Base-by-base conservation (phyloP, 2,329 filamentous ascomycete species). In the Hymenoscyphus albidus region DNA sequence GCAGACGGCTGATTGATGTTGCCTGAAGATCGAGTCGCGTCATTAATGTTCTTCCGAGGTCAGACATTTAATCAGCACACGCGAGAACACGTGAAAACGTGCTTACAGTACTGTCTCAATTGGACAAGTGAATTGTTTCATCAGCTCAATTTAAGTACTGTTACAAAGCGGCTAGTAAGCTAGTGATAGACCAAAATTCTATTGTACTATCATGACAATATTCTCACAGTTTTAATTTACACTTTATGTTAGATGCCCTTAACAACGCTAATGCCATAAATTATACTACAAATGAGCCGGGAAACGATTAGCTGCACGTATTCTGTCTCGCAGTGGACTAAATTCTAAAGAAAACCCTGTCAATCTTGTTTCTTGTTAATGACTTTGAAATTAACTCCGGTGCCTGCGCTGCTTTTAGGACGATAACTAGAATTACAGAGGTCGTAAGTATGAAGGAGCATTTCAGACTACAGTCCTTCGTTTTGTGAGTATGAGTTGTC, bases 361-460 rank as follows among this genome's bases (percentile, higher is more conserved):
- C 64, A 18, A 38, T 18, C 51, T 62, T 22, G 48, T 54, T 54
- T 54, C 5, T 57, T 59, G 27, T 31, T 40, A 48, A 59, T 59
- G 12, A 44, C 22, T 44, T 31, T 42, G 38, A n/a, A 31, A 31
- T 59, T 59, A 18, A 48, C 58, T n/a, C 27, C 27, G n/a, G 39
- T 18, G 13, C 38, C 31, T 51, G 35, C 38, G 39, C 40, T 61
- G 54, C 58, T 62, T 64, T 64, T 64, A 40, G 59, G 54, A 54
- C 38, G 44, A 32, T 14, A 59, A 54, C 63, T 65, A 65, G 56
- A 65, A 65, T 51, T 65, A 65, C 63, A 65, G 60, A 62, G 59
- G 39, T 35, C 48, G 48, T 54, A 22, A 54, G 48, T 27, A 54
- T 12, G 55, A 48, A 35, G 63, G 31, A 44, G 60, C 35, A 58